A percentile compares a stretch with the other conserved stretches of the same genome.
Conservation (phyloP, 225 moss, liverwort and hornwort genomes). For the Ulota crispa region DNA sequence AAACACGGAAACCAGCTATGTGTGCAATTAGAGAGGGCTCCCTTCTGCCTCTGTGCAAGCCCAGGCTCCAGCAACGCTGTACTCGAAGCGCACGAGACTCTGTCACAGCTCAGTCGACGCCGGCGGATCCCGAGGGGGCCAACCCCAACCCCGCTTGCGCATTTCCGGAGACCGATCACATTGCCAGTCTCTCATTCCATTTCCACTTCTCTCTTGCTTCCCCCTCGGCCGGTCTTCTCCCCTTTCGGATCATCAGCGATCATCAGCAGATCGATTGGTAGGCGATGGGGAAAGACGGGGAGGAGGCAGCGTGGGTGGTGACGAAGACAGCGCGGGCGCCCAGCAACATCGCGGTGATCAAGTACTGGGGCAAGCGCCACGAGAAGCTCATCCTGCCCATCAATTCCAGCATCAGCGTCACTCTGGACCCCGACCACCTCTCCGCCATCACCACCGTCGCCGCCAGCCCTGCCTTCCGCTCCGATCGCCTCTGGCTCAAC, state of each 20-base stretch:
- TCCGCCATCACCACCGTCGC: slow-evolving; percentile 95
- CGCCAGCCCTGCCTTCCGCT: slow-evolving; percentile 71
- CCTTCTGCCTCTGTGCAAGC: not conserved
- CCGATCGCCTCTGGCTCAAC: slow-evolving; percentile 98
- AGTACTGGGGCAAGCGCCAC: slow-evolving; percentile 99
- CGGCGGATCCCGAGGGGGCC: not conserved
- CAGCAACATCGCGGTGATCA: slow-evolving; percentile 98
- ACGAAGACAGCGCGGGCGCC: slow-evolving; percentile 89
- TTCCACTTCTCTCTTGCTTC: no score
- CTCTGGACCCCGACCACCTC: slow-evolving; percentile 72
- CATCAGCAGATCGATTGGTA: not conserved
- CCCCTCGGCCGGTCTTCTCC: no score
- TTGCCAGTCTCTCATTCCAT: not conserved
- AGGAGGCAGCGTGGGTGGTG: slow-evolving; percentile 53
- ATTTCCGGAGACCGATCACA: not conserved
- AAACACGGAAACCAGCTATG: no score
- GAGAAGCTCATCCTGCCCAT: slow-evolving; percentile 95
- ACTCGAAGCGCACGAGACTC: not conserved
- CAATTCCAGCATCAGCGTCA: slow-evolving; percentile 95
- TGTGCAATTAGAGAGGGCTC: not conserved
- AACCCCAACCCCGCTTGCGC: not conserved
- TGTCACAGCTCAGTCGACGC: not conserved
- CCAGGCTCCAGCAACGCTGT: not conserved
- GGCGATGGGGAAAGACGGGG: slow-evolving; percentile 58
- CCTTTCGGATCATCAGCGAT: no score